Conservation (phyloP, 371 early-diverging fungal species). For the Lichtheimia ornata region DNA sequence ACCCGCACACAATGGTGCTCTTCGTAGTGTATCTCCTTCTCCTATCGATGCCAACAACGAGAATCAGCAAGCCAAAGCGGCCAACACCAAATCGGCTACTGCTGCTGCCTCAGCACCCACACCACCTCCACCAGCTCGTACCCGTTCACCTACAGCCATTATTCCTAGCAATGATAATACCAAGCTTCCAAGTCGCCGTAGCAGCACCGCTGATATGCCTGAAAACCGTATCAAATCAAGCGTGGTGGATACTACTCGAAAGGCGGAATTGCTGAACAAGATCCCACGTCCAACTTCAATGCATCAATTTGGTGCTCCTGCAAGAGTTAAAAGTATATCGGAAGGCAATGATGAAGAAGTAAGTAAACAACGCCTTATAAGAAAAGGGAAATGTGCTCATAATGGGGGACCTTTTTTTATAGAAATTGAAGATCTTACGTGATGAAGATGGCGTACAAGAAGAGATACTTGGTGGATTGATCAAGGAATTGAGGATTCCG, state of each 20-base stretch:
- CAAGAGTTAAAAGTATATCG: constrained; percentile 18
- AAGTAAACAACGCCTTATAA: background rate
- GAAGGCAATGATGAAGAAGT: constrained; percentile 21
- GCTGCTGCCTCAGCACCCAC: background rate
- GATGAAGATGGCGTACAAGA: constrained; percentile 79
- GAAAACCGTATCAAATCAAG: constrained; percentile 27
- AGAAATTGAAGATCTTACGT: constrained; percentile 53
- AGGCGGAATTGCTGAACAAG: constrained; percentile 27
- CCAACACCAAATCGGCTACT: background rate
- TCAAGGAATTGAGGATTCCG: constrained; percentile 87
- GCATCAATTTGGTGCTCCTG: constrained; percentile 29
- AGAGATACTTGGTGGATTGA: constrained; percentile 88
- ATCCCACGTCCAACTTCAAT: constrained; percentile 48
- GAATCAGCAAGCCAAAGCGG: constrained; percentile 8
- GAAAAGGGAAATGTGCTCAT: background rate
- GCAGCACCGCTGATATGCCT: constrained; percentile 24
- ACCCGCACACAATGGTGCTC: constrained; percentile 10
- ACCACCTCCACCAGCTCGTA: constrained; percentile 9
- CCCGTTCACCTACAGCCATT: constrained; percentile 15
- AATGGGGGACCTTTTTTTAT: background rate
- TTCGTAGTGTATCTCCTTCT: constrained; percentile 29
- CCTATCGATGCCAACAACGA: constrained; percentile 24
- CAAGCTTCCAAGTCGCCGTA: constrained; percentile 23
- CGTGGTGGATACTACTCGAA: constrained; percentile 34
- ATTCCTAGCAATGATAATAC: constrained; percentile 23